Evolutionary conservation across 768 basidiomycete species (phyloP).

Genomic region (Naematelia aurantialba): DNA sequence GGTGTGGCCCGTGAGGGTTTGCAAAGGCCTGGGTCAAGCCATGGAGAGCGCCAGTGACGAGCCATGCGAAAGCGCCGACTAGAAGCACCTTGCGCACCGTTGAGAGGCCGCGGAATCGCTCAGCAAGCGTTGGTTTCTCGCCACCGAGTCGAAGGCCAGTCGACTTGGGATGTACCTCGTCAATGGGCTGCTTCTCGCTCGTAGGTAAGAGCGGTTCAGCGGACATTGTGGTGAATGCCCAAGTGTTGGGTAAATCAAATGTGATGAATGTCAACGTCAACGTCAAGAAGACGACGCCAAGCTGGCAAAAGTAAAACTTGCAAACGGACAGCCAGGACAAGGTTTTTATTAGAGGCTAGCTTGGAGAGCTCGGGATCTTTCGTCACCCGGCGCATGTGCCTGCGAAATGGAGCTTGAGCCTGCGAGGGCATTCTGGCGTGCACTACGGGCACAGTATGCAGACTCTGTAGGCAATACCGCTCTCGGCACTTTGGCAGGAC

Average conservation of each 20-base stretch:
- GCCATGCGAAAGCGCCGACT: background rate
- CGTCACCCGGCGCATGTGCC: too few relatives aligned
- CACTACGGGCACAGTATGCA: too few relatives aligned
- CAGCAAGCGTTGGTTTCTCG: background rate
- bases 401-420: too few relatives aligned
- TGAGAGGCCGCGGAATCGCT: background rate
- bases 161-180: constrained; percentile 11
- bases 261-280: background rate
- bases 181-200: background rate
- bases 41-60: background rate
- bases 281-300: background rate
- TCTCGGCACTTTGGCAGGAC: too few relatives aligned
- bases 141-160: constrained; percentile 9
- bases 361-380: too few relatives aligned
- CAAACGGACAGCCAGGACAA: too few relatives aligned
- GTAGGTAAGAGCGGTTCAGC: background rate
- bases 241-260: too few relatives aligned
- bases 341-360: too few relatives aligned
- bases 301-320: too few relatives aligned
- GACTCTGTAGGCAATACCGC: too few relatives aligned
- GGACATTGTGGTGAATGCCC: background rate
- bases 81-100: background rate
- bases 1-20: background rate
- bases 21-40: background rate
- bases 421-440: too few relatives aligned